phyloP scores from a whole-genome alignment of 2,329 filamentous ascomycete species.

The Trematosphaeria pertusa region DNA sequence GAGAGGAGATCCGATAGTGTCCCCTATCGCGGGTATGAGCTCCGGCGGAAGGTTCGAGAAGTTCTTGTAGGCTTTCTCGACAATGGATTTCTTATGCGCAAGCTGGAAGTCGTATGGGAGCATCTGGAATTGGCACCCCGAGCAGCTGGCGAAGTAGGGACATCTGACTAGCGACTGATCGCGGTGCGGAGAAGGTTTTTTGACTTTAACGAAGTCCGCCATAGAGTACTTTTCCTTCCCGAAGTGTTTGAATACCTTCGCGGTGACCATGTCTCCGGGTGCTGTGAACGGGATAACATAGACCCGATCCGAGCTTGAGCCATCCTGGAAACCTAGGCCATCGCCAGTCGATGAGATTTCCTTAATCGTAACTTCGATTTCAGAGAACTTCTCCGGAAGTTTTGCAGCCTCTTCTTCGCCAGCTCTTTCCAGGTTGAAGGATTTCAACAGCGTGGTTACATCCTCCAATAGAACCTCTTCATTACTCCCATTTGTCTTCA shows the following conservation, averaged over 20 bases:
- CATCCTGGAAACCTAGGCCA: conserved; percentile 76
- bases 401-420: conserved; percentile 15
- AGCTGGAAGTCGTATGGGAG: conserved; percentile 88
- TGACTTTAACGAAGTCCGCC: conserved; percentile 82
- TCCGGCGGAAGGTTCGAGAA: conserved; percentile 84
- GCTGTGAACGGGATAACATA: conserved; percentile 89
- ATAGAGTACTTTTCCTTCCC: conserved; percentile 71
- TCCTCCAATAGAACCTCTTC: conserved; percentile 58
- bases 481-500: conserved; percentile 54
- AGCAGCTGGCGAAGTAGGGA: conserved; percentile 85
- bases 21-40: conserved; percentile 75
- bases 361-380: conserved; percentile 82
- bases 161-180: conserved; percentile 81
- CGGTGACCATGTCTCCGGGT: conserved; percentile 80
- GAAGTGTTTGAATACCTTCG: conserved; percentile 79
- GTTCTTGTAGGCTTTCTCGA: conserved; percentile 90
- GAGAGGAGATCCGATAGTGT: conserved; percentile 88
- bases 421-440: conserved; percentile 34
- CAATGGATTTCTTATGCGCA: conserved; percentile 79
- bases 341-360: conserved; percentile 92
- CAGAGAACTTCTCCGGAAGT: conserved; percentile 72
- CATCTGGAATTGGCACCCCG: conserved; percentile 97
- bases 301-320: conserved; percentile 68
- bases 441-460: conserved; percentile 51
- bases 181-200: conserved; percentile 74